These are phyloP conservation scores for Kwoniella botswanensis DNA, from an alignment of 768 basidiomycete species.

Conservation along the genomic window DNA sequence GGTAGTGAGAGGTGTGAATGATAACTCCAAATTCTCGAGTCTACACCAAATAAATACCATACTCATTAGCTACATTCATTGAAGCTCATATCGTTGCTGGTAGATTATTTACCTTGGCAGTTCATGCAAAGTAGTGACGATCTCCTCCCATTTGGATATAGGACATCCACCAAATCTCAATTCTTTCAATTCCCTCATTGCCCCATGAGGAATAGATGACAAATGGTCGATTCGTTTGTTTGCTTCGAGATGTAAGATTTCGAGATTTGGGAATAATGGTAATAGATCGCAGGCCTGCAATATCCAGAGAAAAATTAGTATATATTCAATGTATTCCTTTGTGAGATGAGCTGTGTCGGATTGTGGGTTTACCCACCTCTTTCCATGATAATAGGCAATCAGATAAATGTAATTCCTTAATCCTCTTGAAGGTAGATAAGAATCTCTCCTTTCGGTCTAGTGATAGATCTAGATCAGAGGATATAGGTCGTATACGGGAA, in stretches of 20 bases:
- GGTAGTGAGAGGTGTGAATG: constrained; percentile 6
- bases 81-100: neutral
- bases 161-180: constrained; percentile 45
- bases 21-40: constrained; percentile 15
- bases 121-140: constrained; percentile 3
- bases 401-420: constrained; percentile 46
- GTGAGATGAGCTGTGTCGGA: neutral
- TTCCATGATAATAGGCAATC: constrained; percentile 39
- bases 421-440: neutral
- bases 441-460: neutral
- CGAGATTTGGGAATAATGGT: constrained; percentile 25
- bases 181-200: constrained; percentile 23
- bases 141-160: constrained; percentile 34
- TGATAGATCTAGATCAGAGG: neutral
- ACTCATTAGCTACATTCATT: neutral
- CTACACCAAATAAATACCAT: neutral
- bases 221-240: constrained; percentile 22
- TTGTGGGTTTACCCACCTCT: constrained; percentile 36
- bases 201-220: neutral
- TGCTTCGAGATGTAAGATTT: constrained; percentile 37
- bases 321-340: no score
- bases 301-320: neutral
- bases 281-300: constrained; percentile 5
- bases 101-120: constrained; percentile 4
- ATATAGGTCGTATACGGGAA: constrained; percentile 14